Evolutionary conservation across 805 yeast genomes (phyloP).

Genomic region (Candida incommunis): DNA sequence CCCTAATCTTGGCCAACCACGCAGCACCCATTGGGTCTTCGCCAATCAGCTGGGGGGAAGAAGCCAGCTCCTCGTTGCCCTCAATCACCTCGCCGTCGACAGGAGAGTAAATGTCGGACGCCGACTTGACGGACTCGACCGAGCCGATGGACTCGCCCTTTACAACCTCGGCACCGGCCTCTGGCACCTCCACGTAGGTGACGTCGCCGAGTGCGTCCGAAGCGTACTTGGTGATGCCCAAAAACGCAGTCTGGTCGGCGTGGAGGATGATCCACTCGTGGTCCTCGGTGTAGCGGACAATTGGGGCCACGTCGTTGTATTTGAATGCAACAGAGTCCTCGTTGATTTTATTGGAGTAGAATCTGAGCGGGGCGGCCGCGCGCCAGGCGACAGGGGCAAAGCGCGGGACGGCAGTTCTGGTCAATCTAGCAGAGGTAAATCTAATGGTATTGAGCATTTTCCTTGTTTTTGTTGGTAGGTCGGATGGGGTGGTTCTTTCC

Average conservation of each 20-base stretch:
- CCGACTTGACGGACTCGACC: constrained; percentile 88
- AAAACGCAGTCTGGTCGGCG: constrained; percentile 61
- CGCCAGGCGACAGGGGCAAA: neutral
- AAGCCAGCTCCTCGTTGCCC: constrained; percentile 51
- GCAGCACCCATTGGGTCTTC: constrained; percentile 87
- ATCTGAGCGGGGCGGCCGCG: constrained; percentile 5
- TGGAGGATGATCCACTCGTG: constrained; percentile 93
- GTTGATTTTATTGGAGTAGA: constrained; percentile 18
- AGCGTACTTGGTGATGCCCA: constrained; percentile 91
- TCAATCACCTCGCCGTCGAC: constrained; percentile 64
- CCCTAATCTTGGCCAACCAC: constrained; percentile 74
- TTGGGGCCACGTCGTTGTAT: constrained; percentile 16
- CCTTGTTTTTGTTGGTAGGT: neutral
- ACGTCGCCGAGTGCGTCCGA: constrained; percentile 96
- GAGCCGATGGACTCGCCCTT: constrained; percentile 81
- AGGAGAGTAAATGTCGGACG: constrained; percentile 86
- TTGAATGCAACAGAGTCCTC: constrained; percentile 16
- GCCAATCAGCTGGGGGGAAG: constrained; percentile 66
- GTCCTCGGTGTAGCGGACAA: constrained; percentile 52
- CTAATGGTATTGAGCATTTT: neutral
- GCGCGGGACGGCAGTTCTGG: too few relatives aligned
- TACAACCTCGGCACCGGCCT: constrained; percentile 43
- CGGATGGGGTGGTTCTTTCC: neutral
- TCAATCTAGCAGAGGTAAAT: neutral
- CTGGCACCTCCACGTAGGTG: constrained; percentile 84